These are phyloP conservation scores for Citrus cavaleriei DNA, from an alignment of 345 rosid species.

Conservation along the genomic window DNA sequence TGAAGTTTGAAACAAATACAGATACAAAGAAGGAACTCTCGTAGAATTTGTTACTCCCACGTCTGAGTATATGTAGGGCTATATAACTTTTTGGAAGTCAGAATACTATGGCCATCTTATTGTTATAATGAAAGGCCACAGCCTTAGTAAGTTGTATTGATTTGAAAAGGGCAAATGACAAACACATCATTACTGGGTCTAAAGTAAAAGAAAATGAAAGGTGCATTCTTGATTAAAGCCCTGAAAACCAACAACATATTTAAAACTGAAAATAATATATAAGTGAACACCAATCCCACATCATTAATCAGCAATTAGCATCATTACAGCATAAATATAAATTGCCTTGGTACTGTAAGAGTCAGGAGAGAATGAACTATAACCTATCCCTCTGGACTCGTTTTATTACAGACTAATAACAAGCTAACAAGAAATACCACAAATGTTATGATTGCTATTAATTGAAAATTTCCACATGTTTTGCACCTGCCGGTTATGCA, in stretches of 20 bases:
- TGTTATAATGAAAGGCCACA: background rate
- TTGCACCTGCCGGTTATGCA: constrained; percentile 90
- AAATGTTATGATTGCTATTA: constrained; percentile 1
- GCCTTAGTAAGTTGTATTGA: background rate
- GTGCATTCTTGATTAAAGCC: background rate
- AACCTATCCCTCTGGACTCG: background rate
- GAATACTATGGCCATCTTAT: background rate
- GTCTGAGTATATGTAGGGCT: background rate
- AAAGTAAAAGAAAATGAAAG: background rate
- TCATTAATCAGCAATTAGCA: background rate
- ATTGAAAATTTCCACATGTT: background rate
- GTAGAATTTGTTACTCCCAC: background rate
- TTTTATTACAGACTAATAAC: background rate
- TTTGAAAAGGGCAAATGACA: background rate
- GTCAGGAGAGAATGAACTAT: background rate
- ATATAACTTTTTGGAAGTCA: background rate
- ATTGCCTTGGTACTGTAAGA: background rate
- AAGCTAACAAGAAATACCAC: background rate
- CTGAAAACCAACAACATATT: background rate
- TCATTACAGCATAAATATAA: background rate
- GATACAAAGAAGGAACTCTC: background rate
- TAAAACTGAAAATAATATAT: background rate
- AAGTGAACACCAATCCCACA: background rate
- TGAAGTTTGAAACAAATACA: background rate
- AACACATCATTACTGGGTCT: background rate